These are phyloP conservation scores for Naganishia albida DNA, from an alignment of 1,284 basidiomycete genomes.

Conservation along the genomic window DNA sequence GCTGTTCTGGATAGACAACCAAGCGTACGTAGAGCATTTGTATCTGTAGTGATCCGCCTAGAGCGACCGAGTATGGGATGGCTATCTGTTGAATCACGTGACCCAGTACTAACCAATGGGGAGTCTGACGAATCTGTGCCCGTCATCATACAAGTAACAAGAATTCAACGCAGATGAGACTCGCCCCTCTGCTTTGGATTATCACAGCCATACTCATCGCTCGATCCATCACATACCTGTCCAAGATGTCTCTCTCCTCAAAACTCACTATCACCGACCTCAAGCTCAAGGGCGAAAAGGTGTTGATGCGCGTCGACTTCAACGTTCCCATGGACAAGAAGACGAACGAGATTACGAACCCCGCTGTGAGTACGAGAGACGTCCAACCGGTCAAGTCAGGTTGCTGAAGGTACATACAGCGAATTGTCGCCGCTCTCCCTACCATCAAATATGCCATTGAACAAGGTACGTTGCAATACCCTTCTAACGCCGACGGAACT, in stretches of 20 bases:
- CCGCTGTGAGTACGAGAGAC: conserved; percentile 67
- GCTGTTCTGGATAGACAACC: too few species aligned
- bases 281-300: conserved; percentile 79
- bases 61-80: too few species aligned
- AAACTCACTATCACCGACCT: conserved; percentile 92
- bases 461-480: conserved; percentile 61
- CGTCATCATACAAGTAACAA: too few species aligned
- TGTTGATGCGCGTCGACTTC: conserved; percentile 97
- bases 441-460: conserved; percentile 94
- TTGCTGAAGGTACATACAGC: conserved; percentile 57
- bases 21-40: too few species aligned
- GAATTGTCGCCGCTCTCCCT: conserved; percentile 93
- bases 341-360: conserved; percentile 80
- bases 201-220: background rate
- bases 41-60: too few species aligned
- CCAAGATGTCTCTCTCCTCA: conserved; percentile 88
- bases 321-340: conserved; percentile 76
- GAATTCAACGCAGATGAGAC: too few species aligned
- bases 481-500: background rate
- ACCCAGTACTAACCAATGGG: too few species aligned
- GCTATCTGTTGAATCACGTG: too few species aligned
- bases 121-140: too few species aligned
- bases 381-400: background rate
- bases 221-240: background rate
- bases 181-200: too few species aligned